Base-by-base conservation (phyloP, 2,329 filamentous ascomycete genomes). In the Colletotrichum musicola region DNA sequence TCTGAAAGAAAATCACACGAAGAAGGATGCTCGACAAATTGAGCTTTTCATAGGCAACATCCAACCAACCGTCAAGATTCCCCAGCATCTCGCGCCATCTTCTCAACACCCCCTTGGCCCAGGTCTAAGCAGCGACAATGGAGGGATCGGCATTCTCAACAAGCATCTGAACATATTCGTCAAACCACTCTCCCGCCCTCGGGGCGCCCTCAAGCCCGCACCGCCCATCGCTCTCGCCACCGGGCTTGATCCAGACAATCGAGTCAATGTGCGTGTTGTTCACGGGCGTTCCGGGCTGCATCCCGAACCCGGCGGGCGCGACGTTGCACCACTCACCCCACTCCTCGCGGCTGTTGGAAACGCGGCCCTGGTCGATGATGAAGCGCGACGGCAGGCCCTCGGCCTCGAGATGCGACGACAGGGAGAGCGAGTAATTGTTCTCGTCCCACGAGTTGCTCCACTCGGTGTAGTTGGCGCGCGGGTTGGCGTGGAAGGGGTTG, bases 261-360 rank as follows among this genome's bases (percentile, higher is more conserved):
- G 77, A 78, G 70, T 83, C 82, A 4, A 84, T 74, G 60, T 78
- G 67, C 1, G 73, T 72, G 71, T 80, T 81, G 64, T 79, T 78
- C 14, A 76, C 75, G 1, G 74, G 72, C 7, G 80, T 81, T 18
- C 77, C 77, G 0, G 81, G 81, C 13, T 68, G 66, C 9, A 74
- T 74, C 10, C 82, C 82, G 50, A 81, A 83, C 1, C 81, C 81
- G 4, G 81, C 76, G 6, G 75, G 76, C n/a, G 71, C 70, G 57
- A 82, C 77, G 64, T 84, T 83, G 73, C 82, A 84, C 82, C 82
- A 84, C 60, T 82, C 80, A 7, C 81, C 80, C 80, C 81, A 82
- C 49, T 77, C 76, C 59, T 74, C 64, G 5, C 81, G 75, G 9
- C 76, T 76, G n/a, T 78, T 80, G 1, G 77, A 78, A 3, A 81